These are phyloP conservation scores for Calonectria leucothoes DNA, from an alignment of 2,329 filamentous ascomycete genomes.

Conservation along the genomic window DNA sequence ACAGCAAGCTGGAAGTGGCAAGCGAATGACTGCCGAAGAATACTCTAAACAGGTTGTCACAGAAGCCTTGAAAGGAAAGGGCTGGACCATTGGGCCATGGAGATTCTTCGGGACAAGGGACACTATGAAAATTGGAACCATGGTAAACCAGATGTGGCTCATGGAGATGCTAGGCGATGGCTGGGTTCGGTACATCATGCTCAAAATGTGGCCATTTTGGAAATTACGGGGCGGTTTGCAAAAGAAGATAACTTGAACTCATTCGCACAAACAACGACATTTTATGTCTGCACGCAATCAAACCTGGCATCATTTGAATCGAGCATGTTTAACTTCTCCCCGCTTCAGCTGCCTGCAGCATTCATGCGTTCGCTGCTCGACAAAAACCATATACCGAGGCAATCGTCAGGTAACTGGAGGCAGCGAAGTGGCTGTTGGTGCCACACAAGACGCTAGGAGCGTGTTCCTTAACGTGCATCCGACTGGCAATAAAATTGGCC, in stretches of 20 bases:
- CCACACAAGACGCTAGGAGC: too few relatives aligned
- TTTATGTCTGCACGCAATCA: neutral
- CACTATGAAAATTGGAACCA: slow-evolving; percentile 12
- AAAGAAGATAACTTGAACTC: neutral
- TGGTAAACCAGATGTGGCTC: slow-evolving; percentile 12
- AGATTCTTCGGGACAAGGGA: slow-evolving; percentile 23
- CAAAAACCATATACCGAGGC: neutral
- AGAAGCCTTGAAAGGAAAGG: slow-evolving; percentile 19
- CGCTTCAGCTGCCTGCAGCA: neutral
- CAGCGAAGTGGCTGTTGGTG: neutral
- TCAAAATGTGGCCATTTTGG: slow-evolving; percentile 20
- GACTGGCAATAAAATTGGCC: neutral
- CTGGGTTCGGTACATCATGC: slow-evolving; percentile 22
- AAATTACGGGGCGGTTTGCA: slow-evolving; percentile 2
- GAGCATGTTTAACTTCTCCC: neutral
- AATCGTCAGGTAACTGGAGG: neutral
- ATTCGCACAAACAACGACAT: neutral
- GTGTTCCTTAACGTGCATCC: neutral
- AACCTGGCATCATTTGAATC: neutral
- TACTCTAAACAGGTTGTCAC: slow-evolving; percentile 20
- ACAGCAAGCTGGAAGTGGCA: slow-evolving; percentile 19
- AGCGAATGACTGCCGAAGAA: slow-evolving; percentile 21
- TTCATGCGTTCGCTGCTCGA: neutral
- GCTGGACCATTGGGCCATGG: slow-evolving; percentile 21
- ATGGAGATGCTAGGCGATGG: slow-evolving; percentile 20